Evolutionary conservation across 768 basidiomycete species (phyloP), one percentile per base, ranked within the genome.

Genomic region (Pisolithus albus): DNA sequence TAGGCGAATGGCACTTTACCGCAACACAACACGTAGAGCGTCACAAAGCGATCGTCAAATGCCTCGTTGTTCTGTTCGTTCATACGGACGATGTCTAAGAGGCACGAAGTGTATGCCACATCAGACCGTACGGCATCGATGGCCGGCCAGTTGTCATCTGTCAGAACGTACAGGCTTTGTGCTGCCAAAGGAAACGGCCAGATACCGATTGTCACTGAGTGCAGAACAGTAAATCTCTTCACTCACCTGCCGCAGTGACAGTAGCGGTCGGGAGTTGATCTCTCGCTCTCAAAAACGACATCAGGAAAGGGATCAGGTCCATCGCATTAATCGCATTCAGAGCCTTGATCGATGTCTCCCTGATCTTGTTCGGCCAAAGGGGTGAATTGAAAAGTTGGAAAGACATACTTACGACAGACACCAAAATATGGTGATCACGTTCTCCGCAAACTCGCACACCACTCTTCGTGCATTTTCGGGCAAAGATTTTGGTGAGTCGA

Each of bases 271-370:
- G 86, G 7, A 95, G 68, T 46, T 77, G 79, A 41, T 82, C 78
- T 50, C 83, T 78, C 3, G 87, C 78, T 8, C 76, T 79, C 38
- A 97, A 73, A 69, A 96, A 94, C n/a, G 90, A 85, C 80, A 93
- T 83, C 47, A 97, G 73, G 68, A 97, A 92, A 0, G 90, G 88
- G 6, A 89, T 81, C 36, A 84, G 78, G 64, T 94, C 96, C 64
- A 97, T 85, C 26, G 88, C 86, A 42, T 55, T 56, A 52, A 65
- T 47, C 19, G 46, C 46, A 60, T 79, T 82, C 53, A 94, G 73
- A 5, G 92, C 91, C 72, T 95, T 95, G 68, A 92, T 91, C 49
- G 92, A 93, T 1, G 91, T 92, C 75, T 94, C 92, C 65, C 92
- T 83, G 62, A 56, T 63, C 56, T 54, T 50, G 41, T 53, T 68